These are phyloP conservation scores for Solanum chacoense DNA, from an alignment of 305 asterid genomes.

Conservation along the genomic window DNA sequence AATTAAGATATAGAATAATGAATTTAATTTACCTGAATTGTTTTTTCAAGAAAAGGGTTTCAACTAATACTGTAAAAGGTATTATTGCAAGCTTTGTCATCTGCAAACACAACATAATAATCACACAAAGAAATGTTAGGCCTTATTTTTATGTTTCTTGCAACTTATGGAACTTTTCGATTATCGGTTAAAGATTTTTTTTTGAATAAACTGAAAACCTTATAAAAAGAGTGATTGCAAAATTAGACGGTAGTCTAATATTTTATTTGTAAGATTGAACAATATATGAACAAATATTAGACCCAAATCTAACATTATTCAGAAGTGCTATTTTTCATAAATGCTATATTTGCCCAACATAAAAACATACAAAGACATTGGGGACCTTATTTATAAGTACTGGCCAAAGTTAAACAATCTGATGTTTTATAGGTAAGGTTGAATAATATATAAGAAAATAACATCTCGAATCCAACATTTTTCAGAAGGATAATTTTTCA, in stretches of 20 bases:
- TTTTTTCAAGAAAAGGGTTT: conserved; percentile 66
- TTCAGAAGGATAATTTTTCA: not conserved
- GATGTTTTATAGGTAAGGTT: too few relatives aligned
- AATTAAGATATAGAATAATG: not conserved
- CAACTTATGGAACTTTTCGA: not conserved
- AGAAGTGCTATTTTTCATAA: too few relatives aligned
- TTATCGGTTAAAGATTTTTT: not conserved
- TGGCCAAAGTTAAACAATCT: too few relatives aligned
- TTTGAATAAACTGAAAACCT: not conserved
- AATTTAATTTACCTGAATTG: conserved; percentile 54
- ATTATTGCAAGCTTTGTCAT: conserved; percentile 95
- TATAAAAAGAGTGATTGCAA: not conserved
- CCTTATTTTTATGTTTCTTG: not conserved
- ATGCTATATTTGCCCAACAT: too few relatives aligned
- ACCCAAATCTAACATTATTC: too few relatives aligned
- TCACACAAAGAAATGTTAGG: not conserved
- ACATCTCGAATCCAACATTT: too few relatives aligned
- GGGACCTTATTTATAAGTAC: too few relatives aligned
- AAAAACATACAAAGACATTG: too few relatives aligned
- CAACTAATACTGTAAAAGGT: conserved; percentile 78
- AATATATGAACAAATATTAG: too few relatives aligned
- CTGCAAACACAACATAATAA: conserved; percentile 22
- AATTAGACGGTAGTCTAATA: rapidly evolving
- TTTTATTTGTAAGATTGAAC: too few relatives aligned
- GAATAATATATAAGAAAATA: too few relatives aligned